Conservation (phyloP, 139 green algal species). For the Coelastrella sp. region DNA sequence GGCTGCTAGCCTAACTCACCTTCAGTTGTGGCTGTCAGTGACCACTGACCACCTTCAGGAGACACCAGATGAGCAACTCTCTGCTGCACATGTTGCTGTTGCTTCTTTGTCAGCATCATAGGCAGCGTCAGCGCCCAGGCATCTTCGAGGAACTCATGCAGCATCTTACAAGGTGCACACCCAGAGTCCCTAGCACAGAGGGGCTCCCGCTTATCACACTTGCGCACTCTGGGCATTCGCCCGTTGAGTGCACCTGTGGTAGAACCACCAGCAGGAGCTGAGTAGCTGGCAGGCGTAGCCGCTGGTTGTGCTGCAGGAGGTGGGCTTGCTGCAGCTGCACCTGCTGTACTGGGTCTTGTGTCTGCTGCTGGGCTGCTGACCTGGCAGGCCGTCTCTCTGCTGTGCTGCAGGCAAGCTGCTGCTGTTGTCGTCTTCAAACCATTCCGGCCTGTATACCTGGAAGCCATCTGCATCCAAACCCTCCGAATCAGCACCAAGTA, state of each 20-base stretch:
- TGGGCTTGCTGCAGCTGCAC: neutral
- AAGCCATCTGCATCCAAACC: slow-evolving; percentile 27
- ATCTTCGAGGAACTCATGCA: slow-evolving; percentile 19
- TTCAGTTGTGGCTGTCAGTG: neutral
- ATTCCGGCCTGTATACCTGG: neutral
- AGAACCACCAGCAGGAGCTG: slow-evolving; percentile 9
- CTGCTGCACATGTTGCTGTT: slow-evolving; percentile 31
- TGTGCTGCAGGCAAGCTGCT: neutral
- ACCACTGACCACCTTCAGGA: slow-evolving; percentile 5
- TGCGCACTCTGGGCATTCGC: neutral
- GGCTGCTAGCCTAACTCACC: neutral
- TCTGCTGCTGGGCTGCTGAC: neutral
- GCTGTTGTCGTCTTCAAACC: neutral
- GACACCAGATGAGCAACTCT: neutral
- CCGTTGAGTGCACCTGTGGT: neutral
- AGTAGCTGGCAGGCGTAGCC: neutral
- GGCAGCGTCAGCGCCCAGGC: neutral
- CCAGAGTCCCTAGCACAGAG: neutral
- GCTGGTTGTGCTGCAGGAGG: neutral
- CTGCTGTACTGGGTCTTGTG: neutral
- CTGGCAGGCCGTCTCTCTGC: neutral
- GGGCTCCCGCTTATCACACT: neutral
- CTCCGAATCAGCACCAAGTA: neutral
- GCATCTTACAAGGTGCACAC: neutral
- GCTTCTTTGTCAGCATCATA: slow-evolving; percentile 37